Conservation (phyloP, 2,329 filamentous ascomycete species). For the Pseudocercospora fuligena region DNA sequence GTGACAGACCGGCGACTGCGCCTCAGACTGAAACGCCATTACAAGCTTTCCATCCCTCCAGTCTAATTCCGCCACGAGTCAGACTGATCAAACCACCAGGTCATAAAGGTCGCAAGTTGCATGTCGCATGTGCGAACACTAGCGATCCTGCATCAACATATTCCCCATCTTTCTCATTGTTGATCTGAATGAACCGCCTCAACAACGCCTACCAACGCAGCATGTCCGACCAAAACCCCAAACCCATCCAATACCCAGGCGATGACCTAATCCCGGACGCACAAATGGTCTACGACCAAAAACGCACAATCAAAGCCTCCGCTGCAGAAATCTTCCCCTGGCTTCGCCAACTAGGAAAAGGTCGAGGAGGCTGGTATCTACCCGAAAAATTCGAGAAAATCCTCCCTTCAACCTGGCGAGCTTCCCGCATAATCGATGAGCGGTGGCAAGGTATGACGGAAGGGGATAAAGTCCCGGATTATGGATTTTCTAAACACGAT, state of each 20-base stretch:
- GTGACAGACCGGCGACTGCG: too few relatives aligned
- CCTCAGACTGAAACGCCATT: not conserved
- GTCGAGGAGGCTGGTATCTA: constrained; percentile 32
- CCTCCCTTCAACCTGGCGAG: constrained; percentile 24
- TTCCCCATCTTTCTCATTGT: too few relatives aligned
- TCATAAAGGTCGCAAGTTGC: not conserved
- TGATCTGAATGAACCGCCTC: not conserved
- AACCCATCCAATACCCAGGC: constrained; percentile 17
- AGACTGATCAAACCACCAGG: not conserved
- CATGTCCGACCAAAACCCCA: not conserved
- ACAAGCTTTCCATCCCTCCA: not conserved
- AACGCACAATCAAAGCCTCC: constrained; percentile 21
- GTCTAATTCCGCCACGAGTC: not conserved
- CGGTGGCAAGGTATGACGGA: constrained; percentile 24
- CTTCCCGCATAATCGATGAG: constrained; percentile 24
- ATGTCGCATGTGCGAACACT: not conserved
- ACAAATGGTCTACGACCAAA: constrained; percentile 31
- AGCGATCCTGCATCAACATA: too few relatives aligned
- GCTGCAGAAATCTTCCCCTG: constrained; percentile 28
- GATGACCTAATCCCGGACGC: constrained; percentile 29
- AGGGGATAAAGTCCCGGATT: constrained; percentile 30
- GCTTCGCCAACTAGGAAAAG: constrained; percentile 32
- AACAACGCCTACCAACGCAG: not conserved
- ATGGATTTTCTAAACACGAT: constrained; percentile 28
- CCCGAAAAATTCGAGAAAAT: constrained; percentile 23